Base-by-base conservation (phyloP, 2,329 filamentous ascomycete genomes). In the Neofusicoccum kwambonambiense region DNA sequence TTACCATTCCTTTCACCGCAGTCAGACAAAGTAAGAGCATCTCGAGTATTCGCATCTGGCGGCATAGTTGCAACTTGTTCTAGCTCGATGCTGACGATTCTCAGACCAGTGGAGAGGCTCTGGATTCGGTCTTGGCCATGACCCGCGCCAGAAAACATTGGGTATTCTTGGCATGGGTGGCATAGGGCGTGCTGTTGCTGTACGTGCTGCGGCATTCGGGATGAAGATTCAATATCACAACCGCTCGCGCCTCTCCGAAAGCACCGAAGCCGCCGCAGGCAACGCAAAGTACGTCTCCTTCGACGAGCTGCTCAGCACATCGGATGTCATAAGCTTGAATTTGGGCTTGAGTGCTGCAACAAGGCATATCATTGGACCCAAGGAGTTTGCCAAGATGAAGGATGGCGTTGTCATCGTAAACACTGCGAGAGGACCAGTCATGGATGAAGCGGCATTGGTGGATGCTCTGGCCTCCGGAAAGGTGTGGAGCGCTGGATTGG, bases 221-320 rank as follows among this genome's bases (percentile, higher is more conserved):
- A 85, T 87, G 79, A 77, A 76, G 65, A 80, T 86, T n/a, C 80
- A 83, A 66, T 88, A 87, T 71, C 84, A 87, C 76, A 87, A 87
- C 73, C 80, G 81, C 7, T 73, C 72, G 17, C 78, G 70, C 31
- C 65, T 78, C 52, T 78, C 9, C 61, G 78, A 19, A 68, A 79
- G 64, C 61, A 47, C 44, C 9, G 76, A 76, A 35, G 67, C 73
- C 11, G 78, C 82, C 52, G 78, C 78, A 31, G 76, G 77, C 39
- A 80, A 77, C 0, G 82, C 83, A 0, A 78, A 78, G 50, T 86
- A 87, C 68, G 84, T 87, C 3, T 80, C 78, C 7, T 86, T 87
- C 58, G 84, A 86, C 31, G 80, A 85, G 67, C 73, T 87, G 54
- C 74, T 87, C 8, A 75, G 77, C 64, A 82, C 77, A 2, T 83